Base-by-base conservation (phyloP, 805 yeast genomes). In the Candida maris region DNA sequence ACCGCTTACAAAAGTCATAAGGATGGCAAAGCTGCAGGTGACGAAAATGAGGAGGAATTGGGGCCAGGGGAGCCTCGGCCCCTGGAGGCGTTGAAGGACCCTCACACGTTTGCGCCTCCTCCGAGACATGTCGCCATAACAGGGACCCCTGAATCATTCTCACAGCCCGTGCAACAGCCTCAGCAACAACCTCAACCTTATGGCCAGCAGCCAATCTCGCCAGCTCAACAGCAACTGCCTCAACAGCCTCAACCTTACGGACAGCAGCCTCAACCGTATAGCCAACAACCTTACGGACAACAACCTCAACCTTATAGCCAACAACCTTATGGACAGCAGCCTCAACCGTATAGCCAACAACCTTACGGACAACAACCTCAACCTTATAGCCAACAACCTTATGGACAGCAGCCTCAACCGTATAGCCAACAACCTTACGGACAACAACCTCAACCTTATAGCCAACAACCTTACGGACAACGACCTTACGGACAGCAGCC, bases 1-100 rank as follows among this genome's bases (percentile, higher is more conserved):
- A 56, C 57, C 7, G 72, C 79, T 2, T 74, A 73, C 51, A 73
- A 73, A 42, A 69, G 69, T 34, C 60, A 61, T 44, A 47, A 49
- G 17, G 44, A 43, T 26, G 12, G 16, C 19, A 44, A 46, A 12
- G 41, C 36, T 6, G 45, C 30, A 2, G 43, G 36, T 17, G 45
- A 34, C 8, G 45, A 31, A 2, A 42, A 37, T 15, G 46, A 39
- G 2, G 51, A 45, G 21, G 52, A 41, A 8, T 27, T 8, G 8
- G 35, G 12, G 9, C 46, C 48, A 14, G 19, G 25, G 17, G 45
- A 39, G 14, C 37, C 51, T 2, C 39, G 46, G 24, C 59, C 60
- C 4, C 18, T 54, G 33, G 23, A 22, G 9, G 16, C 48, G 7
- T 30, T 56, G 27, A 37, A 38, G 13, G 59, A 63, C 30, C 62